Percentiles rank a stretch among this genome's conserved stretches.
phyloP scores from a whole-genome alignment of 208 protist species.

The Leishmania tropica region DNA sequence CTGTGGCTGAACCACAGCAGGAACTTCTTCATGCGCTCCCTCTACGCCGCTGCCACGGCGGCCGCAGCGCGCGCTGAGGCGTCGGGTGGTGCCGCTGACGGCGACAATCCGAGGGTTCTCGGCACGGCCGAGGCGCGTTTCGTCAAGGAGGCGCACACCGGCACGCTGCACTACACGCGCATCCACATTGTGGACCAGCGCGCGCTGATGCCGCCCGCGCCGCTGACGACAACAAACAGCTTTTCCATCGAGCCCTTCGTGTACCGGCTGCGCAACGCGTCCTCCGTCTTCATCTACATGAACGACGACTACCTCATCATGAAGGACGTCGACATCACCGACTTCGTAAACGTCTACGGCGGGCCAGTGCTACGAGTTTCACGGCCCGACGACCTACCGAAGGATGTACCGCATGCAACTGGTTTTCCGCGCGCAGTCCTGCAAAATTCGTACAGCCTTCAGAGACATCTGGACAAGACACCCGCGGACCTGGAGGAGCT shows the following conservation, averaged over 20 bases:
- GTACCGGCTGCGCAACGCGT: constrained; percentile 19
- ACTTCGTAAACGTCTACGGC: constrained; percentile 13
- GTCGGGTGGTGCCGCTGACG: background rate
- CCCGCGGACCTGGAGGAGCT: constrained; percentile 4
- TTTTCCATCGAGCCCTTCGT: constrained; percentile 19
- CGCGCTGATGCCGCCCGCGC: constrained; percentile 5
- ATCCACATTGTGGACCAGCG: constrained; percentile 22
- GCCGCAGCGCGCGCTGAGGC: background rate
- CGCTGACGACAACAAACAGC: background rate
- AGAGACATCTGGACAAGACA: background rate
- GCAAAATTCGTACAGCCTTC: background rate
- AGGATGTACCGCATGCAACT: background rate
- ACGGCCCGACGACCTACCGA: background rate
- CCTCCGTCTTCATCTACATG: constrained; percentile 16
- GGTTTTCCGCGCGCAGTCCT: background rate
- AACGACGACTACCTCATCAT: constrained; percentile 30
- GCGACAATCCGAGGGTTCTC: background rate
- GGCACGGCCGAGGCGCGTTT: constrained; percentile 1
- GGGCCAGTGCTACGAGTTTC: constrained; percentile 1
- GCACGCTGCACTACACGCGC: constrained; percentile 20
- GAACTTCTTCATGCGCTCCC: constrained; percentile 22
- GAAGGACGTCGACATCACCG: constrained; percentile 19
- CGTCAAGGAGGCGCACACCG: constrained; percentile 5
- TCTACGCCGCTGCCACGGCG: constrained; percentile 2
- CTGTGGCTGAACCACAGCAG: constrained; percentile 25